Conservation (phyloP, 768 basidiomycete genomes). For the Psilocybe azurescens region DNA sequence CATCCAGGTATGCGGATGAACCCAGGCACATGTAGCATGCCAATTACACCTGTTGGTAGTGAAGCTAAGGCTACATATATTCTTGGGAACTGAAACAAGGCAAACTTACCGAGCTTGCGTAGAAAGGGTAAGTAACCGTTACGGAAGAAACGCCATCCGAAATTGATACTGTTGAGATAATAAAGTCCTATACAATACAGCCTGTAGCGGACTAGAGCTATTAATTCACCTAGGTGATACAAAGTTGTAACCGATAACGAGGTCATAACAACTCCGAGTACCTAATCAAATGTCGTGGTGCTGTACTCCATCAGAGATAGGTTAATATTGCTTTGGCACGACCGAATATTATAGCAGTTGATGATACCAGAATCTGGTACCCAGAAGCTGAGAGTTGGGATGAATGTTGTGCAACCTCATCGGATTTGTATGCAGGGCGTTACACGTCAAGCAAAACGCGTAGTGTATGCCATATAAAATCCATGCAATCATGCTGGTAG, state of each 20-base stretch:
- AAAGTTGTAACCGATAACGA: background rate
- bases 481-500: background rate
- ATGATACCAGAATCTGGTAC: conserved; percentile 2
- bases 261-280: conserved; percentile 1
- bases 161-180: background rate
- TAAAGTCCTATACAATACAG: conserved; percentile 3
- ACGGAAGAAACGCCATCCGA: background rate
- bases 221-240: no score
- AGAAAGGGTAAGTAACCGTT: background rate
- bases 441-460: background rate
- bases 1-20: no score
- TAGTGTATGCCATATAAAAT: background rate
- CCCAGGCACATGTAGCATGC: no score
- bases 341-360: background rate
- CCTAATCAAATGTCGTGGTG: conserved; percentile 2
- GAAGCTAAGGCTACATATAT: no score
- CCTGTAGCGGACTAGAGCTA: background rate
- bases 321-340: background rate
- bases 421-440: background rate
- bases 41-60: no score
- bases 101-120: background rate
- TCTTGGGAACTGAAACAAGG: no score
- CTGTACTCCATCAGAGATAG: background rate
- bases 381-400: background rate
- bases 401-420: background rate